Percentiles rank a stretch among this genome's conserved stretches.
These are phyloP conservation scores for Cytospora schulzeri DNA, from an alignment of 2,329 filamentous ascomycete species.

Conservation along the genomic window DNA sequence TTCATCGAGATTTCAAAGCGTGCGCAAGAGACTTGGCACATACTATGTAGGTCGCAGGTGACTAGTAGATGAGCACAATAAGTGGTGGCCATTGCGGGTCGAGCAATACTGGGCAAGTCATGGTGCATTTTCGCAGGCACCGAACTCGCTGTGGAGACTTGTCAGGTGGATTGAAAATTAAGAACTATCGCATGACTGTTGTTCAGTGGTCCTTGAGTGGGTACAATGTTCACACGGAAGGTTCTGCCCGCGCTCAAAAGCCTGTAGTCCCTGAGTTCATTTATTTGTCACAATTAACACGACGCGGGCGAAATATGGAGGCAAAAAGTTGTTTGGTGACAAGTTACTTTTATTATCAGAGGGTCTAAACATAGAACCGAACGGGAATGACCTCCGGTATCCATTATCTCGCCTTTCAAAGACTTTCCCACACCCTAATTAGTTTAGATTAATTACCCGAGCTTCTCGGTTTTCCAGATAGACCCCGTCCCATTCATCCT, in stretches of 20 bases:
- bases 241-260: slow-evolving; percentile 4
- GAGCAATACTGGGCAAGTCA: background rate
- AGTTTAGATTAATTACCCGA: background rate
- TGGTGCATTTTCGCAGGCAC: slow-evolving; percentile 1
- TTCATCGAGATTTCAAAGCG: background rate
- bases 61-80: background rate
- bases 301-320: background rate
- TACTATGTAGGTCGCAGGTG: no score
- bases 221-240: background rate
- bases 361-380: background rate
- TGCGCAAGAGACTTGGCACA: background rate
- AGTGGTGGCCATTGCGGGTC: slow-evolving; percentile 5
- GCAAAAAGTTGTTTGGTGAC: background rate
- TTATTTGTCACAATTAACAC: background rate
- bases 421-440: background rate
- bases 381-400: background rate
- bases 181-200: slow-evolving; percentile 1
- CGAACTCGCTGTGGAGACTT: slow-evolving; percentile 9
- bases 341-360: background rate
- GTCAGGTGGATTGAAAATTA: slow-evolving; percentile 10
- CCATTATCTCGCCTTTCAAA: background rate
- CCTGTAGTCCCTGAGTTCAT: background rate
- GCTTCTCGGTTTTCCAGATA: background rate
- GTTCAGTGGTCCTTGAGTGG: slow-evolving; percentile 1
- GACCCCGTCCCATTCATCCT: no score